Conservation (phyloP, 2,329 filamentous ascomycete species). For the Ceratocystis ficicola region DNA sequence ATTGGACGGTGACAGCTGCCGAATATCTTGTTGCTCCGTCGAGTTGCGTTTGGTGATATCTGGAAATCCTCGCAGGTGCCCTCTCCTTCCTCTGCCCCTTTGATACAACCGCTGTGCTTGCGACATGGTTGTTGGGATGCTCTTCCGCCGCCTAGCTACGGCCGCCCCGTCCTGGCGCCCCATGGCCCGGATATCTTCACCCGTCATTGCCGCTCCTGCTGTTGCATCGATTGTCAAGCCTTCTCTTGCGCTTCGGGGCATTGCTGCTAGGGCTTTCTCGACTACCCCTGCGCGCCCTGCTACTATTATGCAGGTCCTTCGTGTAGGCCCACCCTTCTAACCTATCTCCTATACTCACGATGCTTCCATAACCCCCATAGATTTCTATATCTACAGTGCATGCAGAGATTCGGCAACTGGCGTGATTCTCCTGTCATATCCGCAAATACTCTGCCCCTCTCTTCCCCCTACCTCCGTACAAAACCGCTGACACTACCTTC, state of each 20-base stretch:
- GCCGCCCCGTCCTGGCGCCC: slow-evolving; percentile 18
- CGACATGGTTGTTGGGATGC: slow-evolving; percentile 16
- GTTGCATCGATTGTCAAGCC: neutral
- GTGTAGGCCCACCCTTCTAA: slow-evolving; percentile 30
- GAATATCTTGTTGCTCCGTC: neutral
- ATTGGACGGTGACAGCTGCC: neutral
- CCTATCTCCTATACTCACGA: no score
- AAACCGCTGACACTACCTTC: slow-evolving; percentile 20
- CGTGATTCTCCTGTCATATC: no score
- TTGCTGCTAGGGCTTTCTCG: slow-evolving; percentile 36
- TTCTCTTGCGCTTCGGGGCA: slow-evolving; percentile 1
- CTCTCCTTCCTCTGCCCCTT: neutral
- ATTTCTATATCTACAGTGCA: no score
- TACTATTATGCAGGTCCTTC: slow-evolving; percentile 62
- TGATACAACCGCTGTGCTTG: neutral
- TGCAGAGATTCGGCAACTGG: no score
- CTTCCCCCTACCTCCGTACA: neutral
- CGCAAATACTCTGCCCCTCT: no score
- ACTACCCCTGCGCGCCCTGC: slow-evolving; percentile 45
- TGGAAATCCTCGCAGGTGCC: neutral
- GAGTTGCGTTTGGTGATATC: neutral
- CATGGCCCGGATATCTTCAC: slow-evolving; percentile 25
- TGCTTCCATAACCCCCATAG: no score
- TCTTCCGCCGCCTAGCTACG: slow-evolving; percentile 20
- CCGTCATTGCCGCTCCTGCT: slow-evolving; percentile 24